Evolutionary conservation across 2,329 filamentous ascomycete genomes (phyloP).

Genomic region (Tothia fuscella): DNA sequence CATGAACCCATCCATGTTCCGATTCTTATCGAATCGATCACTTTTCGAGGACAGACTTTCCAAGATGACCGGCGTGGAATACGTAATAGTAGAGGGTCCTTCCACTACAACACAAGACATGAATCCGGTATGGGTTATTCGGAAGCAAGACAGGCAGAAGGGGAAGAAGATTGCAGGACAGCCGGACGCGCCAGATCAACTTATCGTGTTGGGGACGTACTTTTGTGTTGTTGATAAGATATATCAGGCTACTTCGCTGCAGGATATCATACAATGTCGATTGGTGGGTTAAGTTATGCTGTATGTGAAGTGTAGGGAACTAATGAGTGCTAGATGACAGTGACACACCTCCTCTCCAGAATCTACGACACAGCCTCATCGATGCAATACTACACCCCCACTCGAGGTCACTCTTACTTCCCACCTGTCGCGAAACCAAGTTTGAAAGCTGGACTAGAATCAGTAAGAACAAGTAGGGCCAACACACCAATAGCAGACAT

Average conservation of each 20-base stretch:
- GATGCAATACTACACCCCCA: conserved; percentile 42
- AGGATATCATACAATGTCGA: conserved; percentile 43
- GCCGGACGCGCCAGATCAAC: conserved; percentile 32
- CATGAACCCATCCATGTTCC: conserved; percentile 32
- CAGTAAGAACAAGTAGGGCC: conserved; percentile 18
- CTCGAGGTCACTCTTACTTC: conserved; percentile 48
- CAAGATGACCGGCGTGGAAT: conserved; percentile 46
- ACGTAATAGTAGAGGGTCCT: conserved; percentile 47
- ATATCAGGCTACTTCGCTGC: conserved; percentile 49
- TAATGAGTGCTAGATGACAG: conserved; percentile 2
- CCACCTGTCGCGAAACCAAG: conserved; percentile 23
- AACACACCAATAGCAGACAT: conserved; percentile 16
- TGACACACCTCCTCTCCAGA: conserved; percentile 3
- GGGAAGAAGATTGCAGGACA: conserved; percentile 12
- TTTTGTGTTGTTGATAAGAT: conserved; percentile 49
- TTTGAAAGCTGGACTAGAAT: neutral
- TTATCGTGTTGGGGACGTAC: conserved; percentile 42
- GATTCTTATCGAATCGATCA: conserved; percentile 38
- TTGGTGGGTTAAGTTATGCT: conserved; percentile 30
- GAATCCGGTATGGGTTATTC: conserved; percentile 47
- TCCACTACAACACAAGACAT: conserved; percentile 27
- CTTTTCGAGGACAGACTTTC: conserved; percentile 43
- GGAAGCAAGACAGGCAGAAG: conserved; percentile 44
- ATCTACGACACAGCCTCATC: conserved; percentile 8
- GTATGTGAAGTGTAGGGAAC: neutral